Base-by-base conservation (phyloP, 192 early-diverging fungal species). In the Backusella luteola region DNA sequence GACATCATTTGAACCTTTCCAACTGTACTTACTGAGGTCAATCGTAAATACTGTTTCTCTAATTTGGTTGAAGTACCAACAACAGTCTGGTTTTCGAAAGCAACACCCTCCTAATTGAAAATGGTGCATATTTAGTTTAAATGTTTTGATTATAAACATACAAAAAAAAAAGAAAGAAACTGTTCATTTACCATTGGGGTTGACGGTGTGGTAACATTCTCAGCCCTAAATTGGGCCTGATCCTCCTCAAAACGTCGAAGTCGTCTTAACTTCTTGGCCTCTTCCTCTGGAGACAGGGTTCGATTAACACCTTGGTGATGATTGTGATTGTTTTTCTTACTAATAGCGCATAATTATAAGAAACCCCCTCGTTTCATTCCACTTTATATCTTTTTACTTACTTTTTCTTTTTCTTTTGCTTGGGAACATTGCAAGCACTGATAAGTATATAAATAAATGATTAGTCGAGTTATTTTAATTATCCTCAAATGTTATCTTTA, bases 11-110 rank as follows among this genome's bases (percentile, higher is more conserved):
- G 29, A 34, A 29, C 3, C 15, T 3, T 19, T 0, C 15, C 8
- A 21, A 49, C 6, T 66, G 15, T 67, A 81, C 86, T 59, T 86
- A 93, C 92, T 14, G 92, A 90, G n/a, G 97, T 99, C 74, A 99
- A 85, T 34, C 97, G 86, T 67, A 97, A 79, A 79, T 97, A 99
- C 69, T 82, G 85, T 80, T 99, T 99, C 79, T 99, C 97, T 32
- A 99, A 86, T 68, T 89, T 83, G 15, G 85, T 85, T 69, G 91
- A 90, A 3, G 96, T 96, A 56, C 97, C 97, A 29, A 97, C 92
- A 76, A 98, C 95, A 6, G 96, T 94, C 70, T 92, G 83, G 66
- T 88, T 85, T 71, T 95, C 93, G 92, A 91, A 93, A 77, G 94
- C 91, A 71, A 89, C 87, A 53, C 93, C 93, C 75, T 94, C 92